phyloP scores from a whole-genome alignment of 768 basidiomycete genomes.

The Thelephora ganbajun region DNA sequence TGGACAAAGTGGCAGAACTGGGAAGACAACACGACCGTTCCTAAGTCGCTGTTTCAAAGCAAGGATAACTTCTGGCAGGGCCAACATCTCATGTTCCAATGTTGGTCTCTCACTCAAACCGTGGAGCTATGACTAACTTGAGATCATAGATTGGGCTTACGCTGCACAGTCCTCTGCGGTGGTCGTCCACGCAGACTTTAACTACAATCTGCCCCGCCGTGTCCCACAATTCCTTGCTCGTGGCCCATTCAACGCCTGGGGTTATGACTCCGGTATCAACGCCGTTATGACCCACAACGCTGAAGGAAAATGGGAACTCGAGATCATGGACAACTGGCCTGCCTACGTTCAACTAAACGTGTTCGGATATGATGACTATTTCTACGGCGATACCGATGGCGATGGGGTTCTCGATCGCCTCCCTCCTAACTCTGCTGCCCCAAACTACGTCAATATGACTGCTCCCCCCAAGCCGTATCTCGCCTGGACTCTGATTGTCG shows the following conservation, averaged over 20 bases:
- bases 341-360: conserved; percentile 84
- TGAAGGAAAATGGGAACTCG: conserved; percentile 68
- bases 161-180: conserved; percentile 45
- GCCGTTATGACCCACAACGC: conserved; percentile 51
- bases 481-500: conserved; percentile 72
- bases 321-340: conserved; percentile 87
- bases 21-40: conserved; percentile 59
- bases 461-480: conserved; percentile 81
- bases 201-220: conserved; percentile 48
- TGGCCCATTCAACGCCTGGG: conserved; percentile 87
- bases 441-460: conserved; percentile 86
- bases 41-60: conserved; percentile 37
- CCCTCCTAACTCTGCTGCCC: conserved; percentile 73
- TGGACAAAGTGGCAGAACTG: conserved; percentile 75
- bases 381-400: conserved; percentile 80
- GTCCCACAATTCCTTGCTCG: conserved; percentile 81
- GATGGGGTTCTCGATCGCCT: conserved; percentile 85
- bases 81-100: conserved; percentile 80
- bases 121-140: background rate
- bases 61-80: conserved; percentile 58
- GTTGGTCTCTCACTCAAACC: conserved; percentile 27
- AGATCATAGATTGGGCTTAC: conserved; percentile 58
- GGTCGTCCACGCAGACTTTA: conserved; percentile 67
- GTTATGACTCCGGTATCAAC: conserved; percentile 71
- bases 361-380: conserved; percentile 83